phyloP scores from a whole-genome alignment of 1,284 basidiomycete genomes.

The Rhodotorula glutinis region DNA sequence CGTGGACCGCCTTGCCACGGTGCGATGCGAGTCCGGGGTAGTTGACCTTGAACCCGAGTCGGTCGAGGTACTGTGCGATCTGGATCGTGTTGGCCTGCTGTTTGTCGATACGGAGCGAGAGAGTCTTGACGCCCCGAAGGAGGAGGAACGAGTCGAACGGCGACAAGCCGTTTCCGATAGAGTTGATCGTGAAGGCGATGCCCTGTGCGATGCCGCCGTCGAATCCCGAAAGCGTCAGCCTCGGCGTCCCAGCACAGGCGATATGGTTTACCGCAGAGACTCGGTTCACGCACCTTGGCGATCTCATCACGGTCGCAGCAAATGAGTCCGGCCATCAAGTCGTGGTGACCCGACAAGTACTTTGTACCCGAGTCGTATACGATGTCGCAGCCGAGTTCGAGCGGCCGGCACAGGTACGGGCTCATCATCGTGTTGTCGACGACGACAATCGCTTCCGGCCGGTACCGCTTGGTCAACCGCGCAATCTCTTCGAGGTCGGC shows the following conservation, averaged over 20 bases:
- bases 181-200: conserved; percentile 88
- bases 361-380: conserved; percentile 99
- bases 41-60: conserved; percentile 86
- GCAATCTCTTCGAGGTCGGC: conserved; percentile 82
- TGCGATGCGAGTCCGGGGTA: conserved; percentile 88
- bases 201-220: conserved; percentile 54
- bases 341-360: conserved; percentile 96
- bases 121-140: conserved; percentile 91
- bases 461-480: conserved; percentile 71
- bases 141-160: conserved; percentile 96
- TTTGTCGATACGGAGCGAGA: conserved; percentile 93
- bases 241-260: too few species aligned
- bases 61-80: conserved; percentile 82
- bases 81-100: conserved; percentile 80
- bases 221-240: too few species aligned
- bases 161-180: conserved; percentile 93
- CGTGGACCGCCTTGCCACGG: conserved; percentile 80
- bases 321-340: conserved; percentile 96
- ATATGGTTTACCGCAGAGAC: not conserved
- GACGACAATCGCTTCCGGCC: conserved; percentile 75
- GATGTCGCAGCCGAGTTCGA: conserved; percentile 93
- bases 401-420: conserved; percentile 91
- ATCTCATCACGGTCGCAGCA: conserved; percentile 88
- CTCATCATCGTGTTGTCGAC: conserved; percentile 99
- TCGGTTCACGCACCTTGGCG: conserved; percentile 61